Evolutionary conservation across 495 filamentous ascomycete genomes (phyloP).

Genomic region (Aspergillus avenaceus): DNA sequence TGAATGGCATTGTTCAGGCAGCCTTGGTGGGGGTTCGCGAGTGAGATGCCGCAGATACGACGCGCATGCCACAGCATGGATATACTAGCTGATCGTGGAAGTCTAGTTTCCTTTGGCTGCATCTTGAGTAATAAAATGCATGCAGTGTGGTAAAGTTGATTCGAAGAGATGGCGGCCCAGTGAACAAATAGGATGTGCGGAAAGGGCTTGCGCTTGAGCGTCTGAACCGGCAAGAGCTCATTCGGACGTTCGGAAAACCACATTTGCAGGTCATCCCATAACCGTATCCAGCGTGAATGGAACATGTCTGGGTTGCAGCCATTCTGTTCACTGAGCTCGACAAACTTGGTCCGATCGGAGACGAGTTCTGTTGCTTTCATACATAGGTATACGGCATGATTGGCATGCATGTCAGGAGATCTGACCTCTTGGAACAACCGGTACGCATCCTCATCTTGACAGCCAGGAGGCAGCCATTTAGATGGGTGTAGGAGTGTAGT

Average conservation of each 20-base stretch:
- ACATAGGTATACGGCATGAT: conserved; percentile 45
- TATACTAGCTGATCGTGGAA: conserved; percentile 18
- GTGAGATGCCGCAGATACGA: conserved; percentile 45
- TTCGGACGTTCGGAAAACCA: conserved; percentile 37
- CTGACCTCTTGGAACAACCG: conserved; percentile 23
- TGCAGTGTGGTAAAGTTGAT: conserved; percentile 46
- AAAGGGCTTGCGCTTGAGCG: conserved; percentile 32
- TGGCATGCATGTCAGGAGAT: conserved; percentile 38
- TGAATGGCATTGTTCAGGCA: conserved; percentile 48
- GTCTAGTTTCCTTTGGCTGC: conserved; percentile 30
- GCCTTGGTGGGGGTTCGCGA: conserved; percentile 43
- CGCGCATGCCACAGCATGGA: conserved; percentile 45
- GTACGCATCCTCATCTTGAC: conserved; percentile 25
- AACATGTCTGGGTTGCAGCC: conserved; percentile 24
- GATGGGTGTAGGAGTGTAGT: conserved; percentile 36
- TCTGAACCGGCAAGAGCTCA: conserved; percentile 36
- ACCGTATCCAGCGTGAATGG: conserved; percentile 26
- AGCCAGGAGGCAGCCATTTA: conserved; percentile 36
- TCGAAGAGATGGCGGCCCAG: conserved; percentile 46
- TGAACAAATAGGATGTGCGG: conserved; percentile 41
- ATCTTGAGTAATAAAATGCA: conserved; percentile 41
- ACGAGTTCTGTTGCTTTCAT: conserved; percentile 39
- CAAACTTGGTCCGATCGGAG: conserved; percentile 33
- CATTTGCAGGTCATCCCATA: conserved; percentile 41
- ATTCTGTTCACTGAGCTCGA: conserved; percentile 31